Base-by-base conservation (phyloP, 257 asterid species). In the Coffea eugenioides region DNA sequence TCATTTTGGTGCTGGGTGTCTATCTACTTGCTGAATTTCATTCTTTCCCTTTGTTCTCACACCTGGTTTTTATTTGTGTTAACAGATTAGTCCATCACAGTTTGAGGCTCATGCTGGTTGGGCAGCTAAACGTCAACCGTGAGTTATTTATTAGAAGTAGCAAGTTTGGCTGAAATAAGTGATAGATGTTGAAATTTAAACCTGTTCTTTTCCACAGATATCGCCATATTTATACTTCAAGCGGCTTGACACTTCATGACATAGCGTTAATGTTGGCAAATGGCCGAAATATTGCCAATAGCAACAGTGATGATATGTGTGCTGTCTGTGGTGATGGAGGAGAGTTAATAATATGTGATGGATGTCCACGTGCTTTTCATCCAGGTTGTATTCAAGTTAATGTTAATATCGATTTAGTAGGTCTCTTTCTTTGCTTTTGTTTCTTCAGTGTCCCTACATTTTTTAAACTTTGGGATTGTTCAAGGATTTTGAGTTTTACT, bases 61-160 rank as follows among this genome's bases (percentile, higher is more conserved):
- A 65, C 62, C 20, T 51, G 39, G 20, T 64, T 39, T 64, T 25
- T 27, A 27, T 46, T 57, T 75, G 34, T 67, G 76, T 66, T 39
- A 43, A 80, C 95, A 96, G 99, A 90, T 96, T 59, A 96, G 99
- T 89, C 99, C 99, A n/a, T 95, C 99, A 64, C 98, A 92, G 85
- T 95, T 95, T 76, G 99, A 95, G 88, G 83, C 99, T 83, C 99
- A 95, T 82, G 97, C 99, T 86, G 99, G 99, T 71, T 90, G 96
- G 95, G 91, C 98, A 34, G 99, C 97, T 72, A 95, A 95, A 83
- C 94, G 99, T 72, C 99, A 93, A 85, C 99, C 99, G 99, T 95
- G 84, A 92, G 97, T 90, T 71, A n/a, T 74, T 84, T 79, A 72
- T 52, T 64, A 75, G 56, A 68, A 67, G 21, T 54, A 61, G 34